Base-by-base conservation (phyloP, 179 eudicot species). In the Carnegiea gigantea region DNA sequence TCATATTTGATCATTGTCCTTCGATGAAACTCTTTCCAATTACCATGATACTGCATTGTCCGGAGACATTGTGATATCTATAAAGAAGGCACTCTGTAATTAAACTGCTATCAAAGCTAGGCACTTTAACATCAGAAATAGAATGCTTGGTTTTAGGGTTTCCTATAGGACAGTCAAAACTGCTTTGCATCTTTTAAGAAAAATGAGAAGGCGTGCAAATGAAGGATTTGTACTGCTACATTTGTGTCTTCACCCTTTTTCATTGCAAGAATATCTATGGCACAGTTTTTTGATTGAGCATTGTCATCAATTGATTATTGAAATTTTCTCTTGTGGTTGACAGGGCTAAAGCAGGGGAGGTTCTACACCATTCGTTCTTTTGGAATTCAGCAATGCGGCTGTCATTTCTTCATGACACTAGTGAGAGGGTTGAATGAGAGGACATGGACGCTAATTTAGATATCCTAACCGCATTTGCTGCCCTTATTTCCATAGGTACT, bases 351-450 rank as follows among this genome's bases (percentile, higher is more conserved):
- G 98, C 98, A 43, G 9, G 49, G 10, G 92, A 93, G 75, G 98
- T 92, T 80, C 86, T 93, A 67, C 84, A 84, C 82, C 95, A 95
- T 87, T 98, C 98, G 65, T 85, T 95, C 73, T 92, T 95, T 83
- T 95, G 98, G 98, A 85, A 76, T 72, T 83, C 94, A 23, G 98
- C 92, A 76, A 82, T 78, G 89, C 92, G 98, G 71, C 73, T 95
- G 44, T 93, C 94, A 12, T 95, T 95, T 82, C 88, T 95, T 40
- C 95, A 92, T 73, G 98, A 93, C 44, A 83, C 92, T 14, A 95
- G 98, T 79, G 98, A 95, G 85, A 87, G 97, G 83, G 91, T 95
- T 73, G 98, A 95, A 86, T 76, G 90, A 78, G 98, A 95, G 90
- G 96, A 93, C 80, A 87, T 97, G 84, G 94, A 85, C 81, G 57